Evolutionary conservation across 2,329 filamentous ascomycete species (phyloP).

Genomic region (Ophiognomonia clavigignenti-juglandacearum): DNA sequence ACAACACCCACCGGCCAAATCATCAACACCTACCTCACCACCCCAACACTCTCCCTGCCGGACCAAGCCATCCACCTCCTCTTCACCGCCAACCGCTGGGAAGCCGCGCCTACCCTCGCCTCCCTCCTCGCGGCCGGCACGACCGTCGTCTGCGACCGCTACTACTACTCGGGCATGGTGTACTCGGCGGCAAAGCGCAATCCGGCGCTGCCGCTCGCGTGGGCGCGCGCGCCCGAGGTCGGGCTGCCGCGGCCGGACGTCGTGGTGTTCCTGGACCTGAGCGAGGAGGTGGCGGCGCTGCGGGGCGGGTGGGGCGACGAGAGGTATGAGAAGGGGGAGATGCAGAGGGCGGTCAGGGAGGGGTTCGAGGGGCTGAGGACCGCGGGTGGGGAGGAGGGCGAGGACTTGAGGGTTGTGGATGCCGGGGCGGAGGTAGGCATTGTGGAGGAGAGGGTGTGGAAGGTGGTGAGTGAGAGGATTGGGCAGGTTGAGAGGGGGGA

Average conservation of each 20-base stretch:
- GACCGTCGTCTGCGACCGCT: slow-evolving; percentile 83
- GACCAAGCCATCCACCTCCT: slow-evolving; percentile 88
- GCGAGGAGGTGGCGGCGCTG: slow-evolving; percentile 63
- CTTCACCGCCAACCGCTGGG: slow-evolving; percentile 91
- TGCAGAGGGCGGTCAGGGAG: slow-evolving; percentile 75
- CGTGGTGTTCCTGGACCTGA: slow-evolving; percentile 81
- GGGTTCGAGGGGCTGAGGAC: slow-evolving; percentile 60
- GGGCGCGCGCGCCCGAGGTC: slow-evolving; percentile 80
- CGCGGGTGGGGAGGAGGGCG: slow-evolving; percentile 42
- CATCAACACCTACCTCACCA: slow-evolving; percentile 78
- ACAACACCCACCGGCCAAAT: slow-evolving; percentile 80
- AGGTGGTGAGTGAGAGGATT: slow-evolving; percentile 41
- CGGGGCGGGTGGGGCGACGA: slow-evolving; percentile 87
- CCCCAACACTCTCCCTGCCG: slow-evolving; percentile 61
- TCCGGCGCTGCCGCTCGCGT: slow-evolving; percentile 62
- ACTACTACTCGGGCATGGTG: slow-evolving; percentile 91
- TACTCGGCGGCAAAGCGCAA: slow-evolving; percentile 88
- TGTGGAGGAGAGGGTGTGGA: slow-evolving; percentile 40
- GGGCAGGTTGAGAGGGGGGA: slow-evolving; percentile 37
- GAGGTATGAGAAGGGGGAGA: slow-evolving; percentile 77
- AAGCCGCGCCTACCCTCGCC: slow-evolving; percentile 54
- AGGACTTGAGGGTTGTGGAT: slow-evolving; percentile 50
- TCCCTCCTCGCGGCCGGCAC: slow-evolving; percentile 57
- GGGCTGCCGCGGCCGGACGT: slow-evolving; percentile 84
- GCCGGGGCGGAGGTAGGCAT: slow-evolving; percentile 49